Conservation (phyloP, 371 early-diverging fungal species). For the Mortierella sp. region DNA sequence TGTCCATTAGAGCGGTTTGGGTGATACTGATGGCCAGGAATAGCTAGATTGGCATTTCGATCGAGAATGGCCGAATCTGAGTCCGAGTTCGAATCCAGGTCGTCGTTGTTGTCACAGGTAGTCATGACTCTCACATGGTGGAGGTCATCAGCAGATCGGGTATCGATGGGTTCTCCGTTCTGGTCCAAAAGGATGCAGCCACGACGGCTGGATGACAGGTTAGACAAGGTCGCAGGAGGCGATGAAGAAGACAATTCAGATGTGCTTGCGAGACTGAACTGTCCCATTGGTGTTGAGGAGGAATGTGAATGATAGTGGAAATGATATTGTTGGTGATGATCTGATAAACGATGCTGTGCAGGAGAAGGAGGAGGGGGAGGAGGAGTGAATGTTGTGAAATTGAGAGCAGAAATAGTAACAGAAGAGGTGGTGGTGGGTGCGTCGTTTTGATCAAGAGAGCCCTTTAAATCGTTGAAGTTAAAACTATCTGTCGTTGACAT, state of each 20-base stretch:
- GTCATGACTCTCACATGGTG: not conserved
- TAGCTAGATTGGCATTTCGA: not conserved
- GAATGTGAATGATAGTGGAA: not conserved
- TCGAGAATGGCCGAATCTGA: not conserved
- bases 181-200: not conserved
- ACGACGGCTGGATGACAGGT: not conserved
- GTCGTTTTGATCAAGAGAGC: not conserved
- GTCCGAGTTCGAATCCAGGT: not conserved
- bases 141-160: not conserved
- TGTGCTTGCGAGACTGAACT: not conserved
- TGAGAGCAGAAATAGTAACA: not conserved
- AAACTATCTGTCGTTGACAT: not conserved
- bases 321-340: not conserved
- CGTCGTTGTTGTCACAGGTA: not conserved
- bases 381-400: not conserved
- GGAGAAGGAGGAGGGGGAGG: not conserved
- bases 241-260: not conserved
- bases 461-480: not conserved
- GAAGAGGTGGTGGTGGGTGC: not conserved
- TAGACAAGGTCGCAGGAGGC: not conserved
- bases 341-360: not conserved
- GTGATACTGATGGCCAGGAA: not conserved
- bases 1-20: too few species aligned
- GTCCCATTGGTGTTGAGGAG: not conserved
- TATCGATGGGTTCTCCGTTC: not conserved